Conservation (phyloP, 106 monocot genomes). For the Allium cepa region DNA sequence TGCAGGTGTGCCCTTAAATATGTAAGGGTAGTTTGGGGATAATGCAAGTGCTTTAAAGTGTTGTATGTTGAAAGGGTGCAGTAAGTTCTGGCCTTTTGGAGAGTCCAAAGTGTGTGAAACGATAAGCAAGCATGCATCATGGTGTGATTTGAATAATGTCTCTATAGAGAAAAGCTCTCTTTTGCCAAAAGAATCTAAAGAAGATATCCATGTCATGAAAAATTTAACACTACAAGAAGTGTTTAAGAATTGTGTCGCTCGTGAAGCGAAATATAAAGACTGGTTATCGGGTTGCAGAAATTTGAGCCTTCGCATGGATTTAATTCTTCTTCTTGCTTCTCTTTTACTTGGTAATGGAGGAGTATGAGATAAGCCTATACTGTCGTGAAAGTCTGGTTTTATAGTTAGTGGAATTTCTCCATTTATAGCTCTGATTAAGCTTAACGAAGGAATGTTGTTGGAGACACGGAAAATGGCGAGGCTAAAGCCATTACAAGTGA, state of each 20-base stretch:
- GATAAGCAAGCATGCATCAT: conserved; percentile 55
- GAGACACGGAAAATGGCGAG: background rate
- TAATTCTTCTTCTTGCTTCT: background rate
- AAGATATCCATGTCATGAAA: conserved; percentile 86
- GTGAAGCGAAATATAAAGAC: conserved; percentile 21
- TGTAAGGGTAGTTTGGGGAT: conserved; percentile 47
- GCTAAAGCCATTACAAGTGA: conserved; percentile 25
- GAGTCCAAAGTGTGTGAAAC: conserved; percentile 67
- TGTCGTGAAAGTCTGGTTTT: background rate
- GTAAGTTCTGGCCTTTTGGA: conserved; percentile 17
- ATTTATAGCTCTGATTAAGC: background rate
- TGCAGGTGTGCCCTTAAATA: conserved; percentile 51
- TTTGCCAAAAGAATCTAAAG: conserved; percentile 24
- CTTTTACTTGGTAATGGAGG: background rate
- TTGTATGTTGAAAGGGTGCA: conserved; percentile 23
- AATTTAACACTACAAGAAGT: conserved; percentile 39
- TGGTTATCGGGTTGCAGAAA: conserved; percentile 9
- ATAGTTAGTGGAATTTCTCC: background rate
- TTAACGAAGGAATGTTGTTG: background rate
- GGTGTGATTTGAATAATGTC: conserved; percentile 70
- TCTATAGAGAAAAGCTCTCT: conserved; percentile 58
- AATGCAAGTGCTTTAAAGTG: conserved; percentile 39
- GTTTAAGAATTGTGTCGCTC: conserved; percentile 34
- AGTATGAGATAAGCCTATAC: too few relatives aligned
- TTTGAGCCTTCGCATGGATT: background rate